Percentiles rank a stretch among this genome's conserved stretches.
Conservation (phyloP, 768 basidiomycete genomes). For the Scleroderma citrinum region DNA sequence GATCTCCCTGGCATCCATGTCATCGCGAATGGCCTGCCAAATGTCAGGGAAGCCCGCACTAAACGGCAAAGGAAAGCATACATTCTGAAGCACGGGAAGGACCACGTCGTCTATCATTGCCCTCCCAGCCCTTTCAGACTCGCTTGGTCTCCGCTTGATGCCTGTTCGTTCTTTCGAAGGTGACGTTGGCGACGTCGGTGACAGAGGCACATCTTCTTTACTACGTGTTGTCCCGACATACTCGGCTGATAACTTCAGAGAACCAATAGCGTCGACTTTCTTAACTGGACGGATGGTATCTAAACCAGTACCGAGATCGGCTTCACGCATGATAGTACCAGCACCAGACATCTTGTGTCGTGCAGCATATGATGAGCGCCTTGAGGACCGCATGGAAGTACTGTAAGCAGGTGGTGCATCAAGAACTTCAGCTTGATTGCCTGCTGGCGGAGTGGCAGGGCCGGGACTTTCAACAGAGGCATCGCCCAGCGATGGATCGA, state of each 20-base stretch:
- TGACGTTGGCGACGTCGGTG: slow-evolving; percentile 42
- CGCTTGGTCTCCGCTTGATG: slow-evolving; percentile 49
- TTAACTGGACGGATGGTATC: slow-evolving; percentile 93
- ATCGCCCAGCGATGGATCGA: slow-evolving; percentile 39
- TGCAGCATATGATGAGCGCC: slow-evolving; percentile 76
- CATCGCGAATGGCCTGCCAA: slow-evolving; percentile 62
- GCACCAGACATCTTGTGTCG: slow-evolving; percentile 53
- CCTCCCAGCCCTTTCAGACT: slow-evolving; percentile 57
- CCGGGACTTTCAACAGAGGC: slow-evolving; percentile 32
- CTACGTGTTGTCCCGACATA: slow-evolving; percentile 67
- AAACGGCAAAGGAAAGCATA: slow-evolving; percentile 28
- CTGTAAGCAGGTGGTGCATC: slow-evolving; percentile 73
- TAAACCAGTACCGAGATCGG: slow-evolving; percentile 80
- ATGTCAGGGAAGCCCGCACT: slow-evolving; percentile 4
- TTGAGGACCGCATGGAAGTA: slow-evolving; percentile 54
- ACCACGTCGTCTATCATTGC: slow-evolving; percentile 80
- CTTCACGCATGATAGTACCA: slow-evolving; percentile 74
- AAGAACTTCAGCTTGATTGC: slow-evolving; percentile 27
- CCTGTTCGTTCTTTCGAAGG: slow-evolving; percentile 34
- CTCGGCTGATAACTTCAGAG: slow-evolving; percentile 70
- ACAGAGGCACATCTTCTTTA: slow-evolving; percentile 43
- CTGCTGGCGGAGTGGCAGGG: slow-evolving; percentile 30
- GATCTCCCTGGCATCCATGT: slow-evolving; percentile 84
- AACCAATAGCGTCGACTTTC: slow-evolving; percentile 78
- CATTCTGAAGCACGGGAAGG: slow-evolving; percentile 70